These are phyloP conservation scores for Albophoma yamanashiensis DNA, from an alignment of 2,329 filamentous ascomycete genomes.

Conservation along the genomic window DNA sequence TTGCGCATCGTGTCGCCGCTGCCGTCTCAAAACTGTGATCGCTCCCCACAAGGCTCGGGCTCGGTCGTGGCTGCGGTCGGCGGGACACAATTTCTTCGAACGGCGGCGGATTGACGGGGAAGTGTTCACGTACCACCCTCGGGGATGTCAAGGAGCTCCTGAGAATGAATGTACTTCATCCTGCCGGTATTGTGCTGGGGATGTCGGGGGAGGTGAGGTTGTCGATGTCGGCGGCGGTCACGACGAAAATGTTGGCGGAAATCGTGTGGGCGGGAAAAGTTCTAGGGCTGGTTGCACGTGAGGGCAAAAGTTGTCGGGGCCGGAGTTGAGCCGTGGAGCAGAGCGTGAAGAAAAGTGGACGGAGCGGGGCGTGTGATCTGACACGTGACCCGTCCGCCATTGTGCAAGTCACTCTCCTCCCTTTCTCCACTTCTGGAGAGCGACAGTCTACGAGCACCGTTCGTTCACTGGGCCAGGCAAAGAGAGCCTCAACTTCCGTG, in stretches of 20 bases:
- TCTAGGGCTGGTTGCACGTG: slow-evolving; percentile 33
- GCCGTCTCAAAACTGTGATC: neutral
- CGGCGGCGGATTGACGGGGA: neutral
- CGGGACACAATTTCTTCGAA: slow-evolving; percentile 5
- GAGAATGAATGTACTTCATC: slow-evolving; percentile 99
- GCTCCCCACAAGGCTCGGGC: neutral
- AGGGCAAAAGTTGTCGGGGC: slow-evolving; percentile 14
- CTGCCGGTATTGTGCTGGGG: slow-evolving; percentile 51
- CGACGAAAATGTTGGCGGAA: slow-evolving; percentile 27
- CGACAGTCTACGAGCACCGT: too few relatives aligned
- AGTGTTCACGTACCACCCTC: slow-evolving; percentile 75
- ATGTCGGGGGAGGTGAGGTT: slow-evolving; percentile 32
- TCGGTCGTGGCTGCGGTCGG: neutral
- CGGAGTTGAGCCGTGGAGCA: slow-evolving; percentile 14
- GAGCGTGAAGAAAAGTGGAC: neutral
- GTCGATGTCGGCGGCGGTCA: slow-evolving; percentile 25
- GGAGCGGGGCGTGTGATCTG: slow-evolving; percentile 1
- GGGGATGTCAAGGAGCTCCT: slow-evolving; percentile 91
- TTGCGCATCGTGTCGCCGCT: neutral
- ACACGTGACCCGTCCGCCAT: neutral
- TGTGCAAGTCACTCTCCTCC: neutral
- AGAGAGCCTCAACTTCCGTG: neutral
- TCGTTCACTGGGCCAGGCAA: neutral
- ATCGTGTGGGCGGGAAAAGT: slow-evolving; percentile 34
- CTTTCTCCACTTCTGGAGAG: neutral